Base-by-base conservation (phyloP, 305 asterid species). In the Fraxinus platypoda region DNA sequence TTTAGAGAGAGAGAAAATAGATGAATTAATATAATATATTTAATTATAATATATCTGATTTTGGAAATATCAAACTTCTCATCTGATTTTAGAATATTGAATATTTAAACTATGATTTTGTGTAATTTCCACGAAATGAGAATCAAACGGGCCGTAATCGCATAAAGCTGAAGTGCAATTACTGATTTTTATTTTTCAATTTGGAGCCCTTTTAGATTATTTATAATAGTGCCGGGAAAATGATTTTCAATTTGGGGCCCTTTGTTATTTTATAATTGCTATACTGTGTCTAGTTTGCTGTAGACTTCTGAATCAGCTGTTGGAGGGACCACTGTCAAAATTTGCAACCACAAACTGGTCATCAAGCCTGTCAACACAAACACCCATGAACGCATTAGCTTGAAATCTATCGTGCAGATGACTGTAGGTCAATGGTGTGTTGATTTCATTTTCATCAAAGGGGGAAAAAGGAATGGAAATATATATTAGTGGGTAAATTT, bases 301-400 rank as follows among this genome's bases (percentile, higher is more conserved):
- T 90, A 90, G 87, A 80, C 71, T 84, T 93, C 98, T 79, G 97
- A 90, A 84, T 94, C 98, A 79, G 88, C 95, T n/a, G 97, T 93
- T 17, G 98, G 99, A 85, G 97, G 98, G 99, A 85, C 96, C 97
- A 87, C 91, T 91, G 80, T 93, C 97, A 72, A 93, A 94, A 77
- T 85, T 91, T 49, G 97, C 96, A 81, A 93, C 89, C 66, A 97
- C 95, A 85, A 88, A 92, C 86, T 87, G 93, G 84, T 91, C 98
- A 2, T 93, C 83, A 3, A 79, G 87, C 98, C 98, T 97, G 93
- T 80, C 54, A 72, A 81, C 76, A 80, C 59, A 19, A 75, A 57
- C 33, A 84, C 21, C 28, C 74, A 72, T 8, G n/a, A 64, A 37
- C 6, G 74, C 8, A 66, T 78, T 35, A 83, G 79, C 31, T 79